These are phyloP conservation scores for Sugiyamaella castrensis DNA, from an alignment of 1,139 yeast species.

Conservation along the genomic window DNA sequence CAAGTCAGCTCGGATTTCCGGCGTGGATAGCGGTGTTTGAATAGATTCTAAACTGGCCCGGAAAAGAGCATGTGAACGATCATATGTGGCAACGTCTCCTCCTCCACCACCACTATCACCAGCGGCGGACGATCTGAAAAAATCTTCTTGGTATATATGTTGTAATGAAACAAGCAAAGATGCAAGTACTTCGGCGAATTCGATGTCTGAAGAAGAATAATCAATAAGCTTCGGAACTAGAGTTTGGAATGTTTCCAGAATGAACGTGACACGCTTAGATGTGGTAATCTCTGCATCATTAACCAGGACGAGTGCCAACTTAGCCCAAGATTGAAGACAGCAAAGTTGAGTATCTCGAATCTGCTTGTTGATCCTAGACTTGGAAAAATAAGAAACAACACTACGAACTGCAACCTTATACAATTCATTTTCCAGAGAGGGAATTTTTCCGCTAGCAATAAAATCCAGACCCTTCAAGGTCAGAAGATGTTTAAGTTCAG, in stretches of 20 bases:
- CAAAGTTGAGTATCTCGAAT: conserved; percentile 50
- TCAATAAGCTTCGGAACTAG: conserved; percentile 74
- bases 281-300: conserved; percentile 51
- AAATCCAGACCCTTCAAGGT: conserved; percentile 32
- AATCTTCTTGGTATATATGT: conserved; percentile 53
- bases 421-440: conserved; percentile 22
- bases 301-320: conserved; percentile 68
- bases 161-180: conserved; percentile 70
- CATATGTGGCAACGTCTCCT: conserved; percentile 35
- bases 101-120: conserved; percentile 32
- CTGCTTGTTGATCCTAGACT: conserved; percentile 19
- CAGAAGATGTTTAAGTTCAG: conserved; percentile 26
- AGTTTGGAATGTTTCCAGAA: conserved; percentile 71
- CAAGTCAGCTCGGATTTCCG: conserved; percentile 69
- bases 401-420: conserved; percentile 15
- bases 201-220: conserved; percentile 62
- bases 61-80: conserved; percentile 65
- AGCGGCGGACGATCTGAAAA: not conserved
- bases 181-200: conserved; percentile 72
- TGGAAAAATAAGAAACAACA: conserved; percentile 19
- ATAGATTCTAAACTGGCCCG: conserved; percentile 73
- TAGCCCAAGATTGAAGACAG: conserved; percentile 79
- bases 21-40: conserved; percentile 62
- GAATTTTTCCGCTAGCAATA: conserved; percentile 19
- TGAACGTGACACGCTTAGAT: conserved; percentile 53